A percentile compares a stretch with the other conserved stretches of the same genome.
These are phyloP conservation scores for Paraphaeosphaeria sporulosa DNA, from an alignment of 2,329 filamentous ascomycete genomes.

Conservation along the genomic window DNA sequence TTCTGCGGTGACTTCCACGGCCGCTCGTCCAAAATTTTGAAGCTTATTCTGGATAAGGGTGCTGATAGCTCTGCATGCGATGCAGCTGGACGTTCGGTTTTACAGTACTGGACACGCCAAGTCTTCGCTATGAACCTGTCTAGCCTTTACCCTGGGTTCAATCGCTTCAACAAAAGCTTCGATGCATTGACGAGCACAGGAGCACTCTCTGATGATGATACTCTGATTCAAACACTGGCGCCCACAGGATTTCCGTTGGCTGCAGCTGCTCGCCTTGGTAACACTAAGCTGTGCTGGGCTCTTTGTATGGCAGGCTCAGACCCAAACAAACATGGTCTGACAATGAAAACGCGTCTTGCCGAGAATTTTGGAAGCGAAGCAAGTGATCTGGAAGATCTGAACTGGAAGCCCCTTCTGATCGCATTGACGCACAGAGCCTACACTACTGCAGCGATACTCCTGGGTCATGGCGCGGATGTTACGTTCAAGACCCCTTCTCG, in stretches of 20 bases:
- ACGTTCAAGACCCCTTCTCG: neutral
- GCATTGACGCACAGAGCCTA: slow-evolving; percentile 3
- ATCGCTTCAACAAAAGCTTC: slow-evolving; percentile 8
- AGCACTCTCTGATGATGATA: neutral
- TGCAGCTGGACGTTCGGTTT: neutral
- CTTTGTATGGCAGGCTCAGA: slow-evolving; percentile 2
- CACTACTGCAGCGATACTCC: slow-evolving; percentile 2
- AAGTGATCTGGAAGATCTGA: slow-evolving; percentile 5
- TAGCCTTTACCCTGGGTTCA: slow-evolving; percentile 6
- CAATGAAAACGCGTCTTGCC: neutral
- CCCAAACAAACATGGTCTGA: slow-evolving; percentile 8
- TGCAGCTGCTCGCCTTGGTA: slow-evolving; percentile 3
- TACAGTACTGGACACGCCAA: slow-evolving; percentile 6
- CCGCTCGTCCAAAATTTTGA: neutral
- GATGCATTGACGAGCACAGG: slow-evolving; percentile 3
- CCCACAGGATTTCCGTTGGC: neutral
- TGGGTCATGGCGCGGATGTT: slow-evolving; percentile 4
- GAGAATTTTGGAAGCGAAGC: neutral
- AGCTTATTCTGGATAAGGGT: neutral
- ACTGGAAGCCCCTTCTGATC: slow-evolving; percentile 9
- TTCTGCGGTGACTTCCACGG: slow-evolving; percentile 1
- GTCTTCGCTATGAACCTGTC: slow-evolving; percentile 3
- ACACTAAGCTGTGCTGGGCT: slow-evolving; percentile 1
- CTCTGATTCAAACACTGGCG: neutral
- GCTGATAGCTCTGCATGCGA: neutral